Evolutionary conservation across 2,329 filamentous ascomycete genomes (phyloP), one percentile per base, ranked within the genome.

Genomic region (Trichoderma atrobrunneum): DNA sequence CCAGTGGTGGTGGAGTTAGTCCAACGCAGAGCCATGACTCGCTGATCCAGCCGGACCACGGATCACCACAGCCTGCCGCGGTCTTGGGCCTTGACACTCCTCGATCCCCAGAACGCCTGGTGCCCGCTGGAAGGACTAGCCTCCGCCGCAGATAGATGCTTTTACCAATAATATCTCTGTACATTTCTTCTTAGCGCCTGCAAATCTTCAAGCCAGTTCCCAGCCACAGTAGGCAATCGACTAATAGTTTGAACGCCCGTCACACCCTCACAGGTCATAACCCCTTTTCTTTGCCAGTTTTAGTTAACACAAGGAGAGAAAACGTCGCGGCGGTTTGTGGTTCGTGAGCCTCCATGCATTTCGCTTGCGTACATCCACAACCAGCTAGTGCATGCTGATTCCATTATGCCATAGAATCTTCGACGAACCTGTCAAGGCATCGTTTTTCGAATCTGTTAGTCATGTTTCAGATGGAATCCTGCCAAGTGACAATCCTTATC

Each of bases 11-110:
- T 56, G 48, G 48, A 66, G 51, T 66, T 28, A 66, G 63, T 18
- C 63, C 63, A 7, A 66, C 63, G 63, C 63, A 66, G 14, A 66
- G 63, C 32, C 63, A 66, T 66, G 63, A 66, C 63, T 66, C 63
- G 63, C 63, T 66, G 48, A 66, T 66, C 28, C 63, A 66, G 28
- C 48, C 63, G 32, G 63, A 39, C 63, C 63, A 39, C 48, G 63
- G 63, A 66, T 66, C 63, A 36, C 36, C 63, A 56, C 21, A 66
- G 51, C 48, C 32, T 57, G 48, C 63, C 63, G 21, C 63, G 63
- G 51, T 30, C 7, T 30, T 66, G 48, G 32, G 48, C 28, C 63
- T 66, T n/a, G 63, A 66, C 30, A 39, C 30, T 26, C 63, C 48
- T 66, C 63, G 63, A 66, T 66, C 63, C 18, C 63, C 63, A 57